A percentile compares a stretch with the other conserved stretches of the same genome.
phyloP scores from a whole-genome alignment of 495 filamentous ascomycete species.

The Neurospora sublineolata region DNA sequence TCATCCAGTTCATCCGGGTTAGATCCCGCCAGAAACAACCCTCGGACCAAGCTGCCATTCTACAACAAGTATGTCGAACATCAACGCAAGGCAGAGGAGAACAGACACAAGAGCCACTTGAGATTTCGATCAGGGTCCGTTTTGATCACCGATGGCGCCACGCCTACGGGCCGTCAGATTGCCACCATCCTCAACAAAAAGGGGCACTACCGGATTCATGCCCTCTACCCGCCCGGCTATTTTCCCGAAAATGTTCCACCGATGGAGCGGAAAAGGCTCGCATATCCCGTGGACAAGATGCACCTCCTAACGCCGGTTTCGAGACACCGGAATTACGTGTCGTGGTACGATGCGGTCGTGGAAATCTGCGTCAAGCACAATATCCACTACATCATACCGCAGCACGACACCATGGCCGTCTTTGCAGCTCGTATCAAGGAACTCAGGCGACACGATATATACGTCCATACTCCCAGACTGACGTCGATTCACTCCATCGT shows the following conservation, averaged over 20 bases:
- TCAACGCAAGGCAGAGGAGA: neutral
- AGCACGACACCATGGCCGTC: neutral
- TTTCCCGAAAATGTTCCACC: neutral
- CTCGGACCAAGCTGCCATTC: neutral
- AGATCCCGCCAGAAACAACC: neutral
- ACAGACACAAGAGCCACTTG: neutral
- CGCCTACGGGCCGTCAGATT: neutral
- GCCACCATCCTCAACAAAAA: neutral
- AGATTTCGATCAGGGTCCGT: neutral
- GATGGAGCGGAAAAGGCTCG: neutral
- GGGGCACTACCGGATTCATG: neutral
- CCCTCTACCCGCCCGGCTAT: neutral
- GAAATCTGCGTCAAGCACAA: neutral
- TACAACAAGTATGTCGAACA: neutral
- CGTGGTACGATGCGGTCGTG: neutral
- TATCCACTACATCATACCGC: slow-evolving; percentile 2
- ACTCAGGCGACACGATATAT: neutral
- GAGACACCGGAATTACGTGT: neutral
- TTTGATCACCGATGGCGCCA: slow-evolving; percentile 2
- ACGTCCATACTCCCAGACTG: neutral
- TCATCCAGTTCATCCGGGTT: neutral
- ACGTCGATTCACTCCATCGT: neutral
- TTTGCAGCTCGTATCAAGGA: neutral
- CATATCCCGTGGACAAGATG: neutral
- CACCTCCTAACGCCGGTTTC: neutral